Evolutionary conservation across 257 asterid genomes (phyloP).

Genomic region (Cordia subcordata): DNA sequence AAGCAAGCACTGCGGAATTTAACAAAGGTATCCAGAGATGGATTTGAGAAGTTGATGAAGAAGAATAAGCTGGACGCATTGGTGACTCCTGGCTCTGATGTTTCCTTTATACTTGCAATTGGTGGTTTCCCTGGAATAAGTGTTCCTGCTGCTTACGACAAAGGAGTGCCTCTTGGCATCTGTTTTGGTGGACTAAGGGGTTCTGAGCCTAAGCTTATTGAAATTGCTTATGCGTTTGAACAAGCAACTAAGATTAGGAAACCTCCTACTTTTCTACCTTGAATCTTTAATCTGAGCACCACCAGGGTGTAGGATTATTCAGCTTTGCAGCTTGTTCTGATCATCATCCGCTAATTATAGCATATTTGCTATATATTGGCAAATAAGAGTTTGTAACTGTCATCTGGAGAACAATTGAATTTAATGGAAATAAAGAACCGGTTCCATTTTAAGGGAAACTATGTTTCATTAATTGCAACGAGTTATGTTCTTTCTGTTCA

Average conservation of each 20-base stretch:
- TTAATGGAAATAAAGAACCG: no score
- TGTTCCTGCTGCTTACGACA: slow-evolving; percentile 45
- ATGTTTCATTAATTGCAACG: no score
- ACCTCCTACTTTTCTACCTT: slow-evolving; percentile 22
- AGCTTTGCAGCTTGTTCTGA: no score
- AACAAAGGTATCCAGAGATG: slow-evolving; percentile 12
- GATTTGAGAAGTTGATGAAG: slow-evolving; percentile 32
- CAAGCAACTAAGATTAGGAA: slow-evolving; percentile 53
- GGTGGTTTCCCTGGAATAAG: slow-evolving; percentile 47
- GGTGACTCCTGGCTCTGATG: slow-evolving; percentile 12
- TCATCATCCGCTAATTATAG: no score
- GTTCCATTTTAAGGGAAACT: no score
- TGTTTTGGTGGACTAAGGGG: slow-evolving; percentile 53
- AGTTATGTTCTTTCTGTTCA: no score
- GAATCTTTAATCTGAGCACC: no score
- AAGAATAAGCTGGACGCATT: slow-evolving; percentile 35
- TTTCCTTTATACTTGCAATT: slow-evolving; percentile 25
- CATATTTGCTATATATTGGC: no score
- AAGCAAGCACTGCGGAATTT: slow-evolving; percentile 21
- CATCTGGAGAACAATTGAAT: no score
- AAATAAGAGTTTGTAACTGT: no score
- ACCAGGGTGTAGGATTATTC: no score
- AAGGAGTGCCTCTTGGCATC: slow-evolving; percentile 39
- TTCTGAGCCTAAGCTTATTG: slow-evolving; percentile 41
- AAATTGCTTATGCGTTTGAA: slow-evolving; percentile 54